These are phyloP conservation scores for Geotrichum aggregatum DNA, from an alignment of 1,139 yeast species.

Conservation along the genomic window DNA sequence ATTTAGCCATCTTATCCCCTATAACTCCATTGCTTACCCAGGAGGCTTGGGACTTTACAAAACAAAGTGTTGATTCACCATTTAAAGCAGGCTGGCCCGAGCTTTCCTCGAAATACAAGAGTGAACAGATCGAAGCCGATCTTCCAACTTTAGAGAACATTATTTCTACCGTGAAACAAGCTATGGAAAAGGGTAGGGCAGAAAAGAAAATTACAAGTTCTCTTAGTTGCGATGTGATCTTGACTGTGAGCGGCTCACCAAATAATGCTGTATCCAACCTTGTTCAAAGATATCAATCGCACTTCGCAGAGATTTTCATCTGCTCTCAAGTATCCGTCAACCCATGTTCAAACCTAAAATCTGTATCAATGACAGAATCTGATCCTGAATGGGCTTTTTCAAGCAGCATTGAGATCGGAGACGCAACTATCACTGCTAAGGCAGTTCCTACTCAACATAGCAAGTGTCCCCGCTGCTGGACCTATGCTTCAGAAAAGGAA, in stretches of 20 bases:
- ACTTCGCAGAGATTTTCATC: slow-evolving; percentile 56
- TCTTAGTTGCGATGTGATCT: slow-evolving; percentile 53
- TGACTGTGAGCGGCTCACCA: slow-evolving; percentile 30
- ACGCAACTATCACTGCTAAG: slow-evolving; percentile 37
- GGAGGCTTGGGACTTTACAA: slow-evolving; percentile 72
- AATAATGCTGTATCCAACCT: slow-evolving; percentile 24
- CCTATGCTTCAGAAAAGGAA: slow-evolving; percentile 52
- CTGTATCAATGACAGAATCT: slow-evolving; percentile 23
- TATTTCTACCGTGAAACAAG: slow-evolving; percentile 48
- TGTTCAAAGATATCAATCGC: slow-evolving; percentile 28
- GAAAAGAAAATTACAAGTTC: slow-evolving; percentile 57
- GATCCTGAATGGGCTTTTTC: slow-evolving; percentile 35
- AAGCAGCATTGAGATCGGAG: slow-evolving; percentile 35
- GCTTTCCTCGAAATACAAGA: slow-evolving; percentile 43
- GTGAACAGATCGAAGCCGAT: slow-evolving; percentile 34
- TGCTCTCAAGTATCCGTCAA: slow-evolving; percentile 54
- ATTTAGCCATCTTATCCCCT: slow-evolving; percentile 69
- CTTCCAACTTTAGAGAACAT: slow-evolving; percentile 44
- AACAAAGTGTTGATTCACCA: slow-evolving; percentile 49
- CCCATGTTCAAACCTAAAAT: too few species aligned
- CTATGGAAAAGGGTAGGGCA: slow-evolving; percentile 48
- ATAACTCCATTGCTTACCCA: slow-evolving; percentile 79
- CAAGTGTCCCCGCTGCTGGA: slow-evolving; percentile 96
- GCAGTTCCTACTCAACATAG: slow-evolving; percentile 46
- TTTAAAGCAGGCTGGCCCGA: slow-evolving; percentile 46